phyloP scores from a whole-genome alignment of 75 land plant genomes.

The Pseudotsuga menziesii region DNA sequence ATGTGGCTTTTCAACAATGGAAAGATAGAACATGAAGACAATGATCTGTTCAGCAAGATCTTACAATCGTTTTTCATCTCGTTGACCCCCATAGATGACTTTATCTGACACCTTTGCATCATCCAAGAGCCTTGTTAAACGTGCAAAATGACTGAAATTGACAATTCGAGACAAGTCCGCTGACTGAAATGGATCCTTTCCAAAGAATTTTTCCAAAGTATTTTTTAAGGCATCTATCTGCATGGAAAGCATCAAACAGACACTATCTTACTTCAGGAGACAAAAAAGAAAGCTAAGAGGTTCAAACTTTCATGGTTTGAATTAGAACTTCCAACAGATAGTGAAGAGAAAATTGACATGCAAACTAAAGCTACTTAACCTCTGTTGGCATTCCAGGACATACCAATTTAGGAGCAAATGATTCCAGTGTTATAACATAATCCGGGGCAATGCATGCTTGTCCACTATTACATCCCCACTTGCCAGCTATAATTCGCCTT shows the following conservation, averaged over 20 bases:
- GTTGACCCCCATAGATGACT: conserved; percentile 75
- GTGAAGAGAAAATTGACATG: not conserved
- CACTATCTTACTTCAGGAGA: not conserved
- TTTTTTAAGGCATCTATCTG: conserved; percentile 57
- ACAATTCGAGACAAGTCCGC: conserved; percentile 78
- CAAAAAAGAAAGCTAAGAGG: not conserved
- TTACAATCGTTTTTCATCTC: conserved; percentile 62
- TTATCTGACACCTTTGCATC: conserved; percentile 70
- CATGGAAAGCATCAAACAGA: conserved; percentile 4
- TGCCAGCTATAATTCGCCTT: conserved; percentile 73
- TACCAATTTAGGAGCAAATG: conserved; percentile 76
- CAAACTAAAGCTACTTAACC: not conserved
- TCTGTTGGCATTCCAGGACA: not conserved
- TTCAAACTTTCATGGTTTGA: not conserved
- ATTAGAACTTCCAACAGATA: not conserved
- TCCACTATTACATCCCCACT: conserved; percentile 90
- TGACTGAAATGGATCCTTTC: conserved; percentile 71
- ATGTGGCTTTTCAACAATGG: not conserved
- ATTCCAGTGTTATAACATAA: conserved; percentile 66
- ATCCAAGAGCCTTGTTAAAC: conserved; percentile 68
- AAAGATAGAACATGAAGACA: not conserved
- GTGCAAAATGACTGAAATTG: conserved; percentile 62
- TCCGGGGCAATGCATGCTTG: conserved; percentile 96
- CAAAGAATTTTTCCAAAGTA: conserved; percentile 66
- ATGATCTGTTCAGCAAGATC: conserved; percentile 13